Evolutionary conservation across 768 basidiomycete genomes (phyloP), one percentile per base, ranked within the genome.

Genomic region (Kondoa malvinella): DNA sequence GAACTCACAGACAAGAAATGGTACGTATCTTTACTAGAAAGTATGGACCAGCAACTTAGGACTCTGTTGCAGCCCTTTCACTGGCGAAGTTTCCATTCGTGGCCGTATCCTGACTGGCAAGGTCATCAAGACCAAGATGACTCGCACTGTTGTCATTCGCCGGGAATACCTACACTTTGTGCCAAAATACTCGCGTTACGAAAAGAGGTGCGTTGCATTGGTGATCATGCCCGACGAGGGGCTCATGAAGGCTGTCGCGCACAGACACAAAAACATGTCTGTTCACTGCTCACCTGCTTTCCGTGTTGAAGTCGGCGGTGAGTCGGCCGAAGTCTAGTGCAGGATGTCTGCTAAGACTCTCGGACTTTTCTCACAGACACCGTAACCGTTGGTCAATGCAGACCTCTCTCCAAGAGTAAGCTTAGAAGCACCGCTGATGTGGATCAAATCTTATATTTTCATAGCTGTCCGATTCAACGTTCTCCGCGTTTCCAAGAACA

Each of bases 181-280:
- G 78, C 90, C 92, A 73, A 99, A 99, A 83, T 99, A 97, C 84
- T 88, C 92, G 82, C 90, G 94, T 82, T 97, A 96, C 79, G 94
- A 92, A 80, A 92, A 92, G 80, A 82, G 72, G 68, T 73, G 69
- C 50, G 66, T 59, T 26, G 4, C 34, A 3, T 12, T 27, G 21
- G 14, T 25, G 1, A 21, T 14, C 40, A 14, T 2, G 58, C 16
- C 77, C 74, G 77, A 77, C 72, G 67, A 62, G 27, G 17, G 16
- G 34, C 56, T 56, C 57, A 16, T 31, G 1, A 50, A n/a, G 12
- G 59, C n/a, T 21, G 40, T 14, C 61, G 29, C 1, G 29, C 8
- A 34, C 64, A 3, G 56, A 76, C 95, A 99, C 83, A 95, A 94
- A 83, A 99, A 99, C 82, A 79, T 99, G 77, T 90, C 94, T 57